Evolutionary conservation across 192 early-diverging fungal species (phyloP).

Genomic region (Funneliformis geosporum): DNA sequence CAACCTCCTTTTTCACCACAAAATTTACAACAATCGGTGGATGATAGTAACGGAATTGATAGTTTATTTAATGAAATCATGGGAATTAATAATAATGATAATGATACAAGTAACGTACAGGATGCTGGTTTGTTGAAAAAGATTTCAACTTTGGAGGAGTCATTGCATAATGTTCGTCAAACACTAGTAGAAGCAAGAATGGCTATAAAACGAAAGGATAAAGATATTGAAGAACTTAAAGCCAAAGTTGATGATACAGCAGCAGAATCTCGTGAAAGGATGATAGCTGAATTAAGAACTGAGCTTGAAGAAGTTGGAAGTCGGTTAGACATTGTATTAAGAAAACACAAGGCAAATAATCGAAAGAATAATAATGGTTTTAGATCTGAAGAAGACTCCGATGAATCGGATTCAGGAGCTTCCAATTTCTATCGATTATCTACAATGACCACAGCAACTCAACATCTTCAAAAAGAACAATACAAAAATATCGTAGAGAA

Average conservation of each 20-base stretch:
- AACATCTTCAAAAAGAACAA: constrained; percentile 32
- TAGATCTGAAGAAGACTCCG: not conserved
- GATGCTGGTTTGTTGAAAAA: constrained; percentile 7
- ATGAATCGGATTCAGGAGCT: constrained; percentile 5
- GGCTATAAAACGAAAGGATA: constrained; percentile 28
- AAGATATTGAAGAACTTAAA: constrained; percentile 32
- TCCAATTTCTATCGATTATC: constrained; percentile 26
- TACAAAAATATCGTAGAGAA: constrained; percentile 28
- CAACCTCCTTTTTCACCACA: not conserved
- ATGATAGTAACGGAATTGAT: constrained; percentile 19
- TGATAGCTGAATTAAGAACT: constrained; percentile 31
- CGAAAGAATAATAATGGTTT: not conserved
- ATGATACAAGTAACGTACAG: not conserved
- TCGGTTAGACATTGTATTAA: constrained; percentile 34
- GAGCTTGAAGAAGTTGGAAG: constrained; percentile 43
- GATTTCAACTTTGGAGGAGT: constrained; percentile 25
- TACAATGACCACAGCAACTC: constrained; percentile 29
- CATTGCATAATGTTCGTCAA: constrained; percentile 23
- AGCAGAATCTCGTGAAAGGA: constrained; percentile 31
- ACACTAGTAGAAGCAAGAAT: constrained; percentile 23
- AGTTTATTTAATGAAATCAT: constrained; percentile 32
- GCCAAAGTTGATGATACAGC: constrained; percentile 27
- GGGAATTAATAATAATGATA: constrained; percentile 4
- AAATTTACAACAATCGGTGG: not conserved
- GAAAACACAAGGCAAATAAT: constrained; percentile 29